Evolutionary conservation across 164 flowering plant species (phyloP), one percentile per base, ranked within the genome.

Genomic region (Chimonanthus praecox): DNA sequence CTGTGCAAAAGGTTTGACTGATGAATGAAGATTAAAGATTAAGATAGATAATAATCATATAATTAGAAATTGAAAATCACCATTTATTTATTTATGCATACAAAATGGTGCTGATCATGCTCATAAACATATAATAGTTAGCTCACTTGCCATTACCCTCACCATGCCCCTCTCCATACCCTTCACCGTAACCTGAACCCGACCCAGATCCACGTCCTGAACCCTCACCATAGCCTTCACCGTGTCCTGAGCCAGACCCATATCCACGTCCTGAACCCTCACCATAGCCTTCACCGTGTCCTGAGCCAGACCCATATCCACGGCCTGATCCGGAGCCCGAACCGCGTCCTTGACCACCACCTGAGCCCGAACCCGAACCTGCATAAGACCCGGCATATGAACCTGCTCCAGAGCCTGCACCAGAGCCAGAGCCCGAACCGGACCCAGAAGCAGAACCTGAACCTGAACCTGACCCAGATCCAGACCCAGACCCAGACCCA

Each of bases 161-260:
- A 4, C 82, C 83, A 49, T 75, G 64, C 4, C 82, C 48, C 10
- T 81, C 74, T 0, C 84, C 87, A 2, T 81, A 68, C 2, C 85
- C 77, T 5, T 73, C 76, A 10, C 84, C 79, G 13, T 78, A 71
- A 2, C 83, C 76, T 0, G 80, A 78, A 6, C 80, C 71, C 3
- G 76, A 74, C 6, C 77, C 76, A 2, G 80, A 70, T 9, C 76
- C 74, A 2, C 75, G 70, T 2, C 80, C 76, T 0, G 69, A 51
- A 15, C 47, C 46, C 2, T 47, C 50, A 0, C 70, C 71, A 3
- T 54, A 58, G 7, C 75, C 70, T 11, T n/a, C 16, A 5, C 70
- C 62, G 5, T 48, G 48, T 4, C 75, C 70, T 5, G 70, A 51
- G 20, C 75, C 75, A 6, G 64, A 50, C 16, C 75, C 75, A 6